These are phyloP conservation scores for Dothistroma septosporum DNA, from an alignment of 2,329 filamentous ascomycete species.

Conservation along the genomic window DNA sequence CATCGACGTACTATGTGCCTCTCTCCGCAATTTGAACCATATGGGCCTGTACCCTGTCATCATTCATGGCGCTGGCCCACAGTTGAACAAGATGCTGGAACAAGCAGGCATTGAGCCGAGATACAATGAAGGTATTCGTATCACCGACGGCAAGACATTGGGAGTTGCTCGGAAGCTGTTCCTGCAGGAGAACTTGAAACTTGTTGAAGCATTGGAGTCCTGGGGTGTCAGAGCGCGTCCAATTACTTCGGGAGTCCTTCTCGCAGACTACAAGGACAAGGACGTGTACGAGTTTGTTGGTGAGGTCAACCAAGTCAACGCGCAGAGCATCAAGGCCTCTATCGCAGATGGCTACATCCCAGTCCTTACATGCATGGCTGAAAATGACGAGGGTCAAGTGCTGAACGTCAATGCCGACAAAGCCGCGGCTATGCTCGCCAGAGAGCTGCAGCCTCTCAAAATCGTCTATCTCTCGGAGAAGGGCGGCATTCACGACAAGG, in stretches of 20 bases:
- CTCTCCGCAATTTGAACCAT: constrained; percentile 86
- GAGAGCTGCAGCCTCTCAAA: constrained; percentile 86
- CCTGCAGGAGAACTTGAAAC: constrained; percentile 88
- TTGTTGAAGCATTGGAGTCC: constrained; percentile 83
- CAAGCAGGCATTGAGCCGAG: constrained; percentile 89
- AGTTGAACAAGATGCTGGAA: constrained; percentile 87
- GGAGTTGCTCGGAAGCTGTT: constrained; percentile 88
- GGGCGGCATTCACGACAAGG: constrained; percentile 89
- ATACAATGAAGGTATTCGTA: constrained; percentile 92
- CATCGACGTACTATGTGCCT: constrained; percentile 83
- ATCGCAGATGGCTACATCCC: constrained; percentile 89
- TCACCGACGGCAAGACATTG: constrained; percentile 93
- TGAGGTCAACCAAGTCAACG: constrained; percentile 91
- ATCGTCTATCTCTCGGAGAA: constrained; percentile 99
- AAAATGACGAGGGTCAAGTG: constrained; percentile 84
- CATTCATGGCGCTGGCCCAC: constrained; percentile 89
- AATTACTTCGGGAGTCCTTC: constrained; percentile 84
- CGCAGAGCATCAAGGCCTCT: constrained; percentile 80
- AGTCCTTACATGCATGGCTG: constrained; percentile 93
- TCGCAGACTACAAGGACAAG: constrained; percentile 91
- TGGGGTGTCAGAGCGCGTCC: constrained; percentile 86
- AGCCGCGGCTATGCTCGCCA: constrained; percentile 86
- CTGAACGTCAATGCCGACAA: constrained; percentile 98
- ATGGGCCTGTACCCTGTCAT: constrained; percentile 93
- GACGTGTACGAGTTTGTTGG: constrained; percentile 94